Percentiles rank a stretch among this genome's conserved stretches.
Evolutionary conservation across 106 monocot genomes (phyloP).

Genomic region (Dioscorea zingiberensis): DNA sequence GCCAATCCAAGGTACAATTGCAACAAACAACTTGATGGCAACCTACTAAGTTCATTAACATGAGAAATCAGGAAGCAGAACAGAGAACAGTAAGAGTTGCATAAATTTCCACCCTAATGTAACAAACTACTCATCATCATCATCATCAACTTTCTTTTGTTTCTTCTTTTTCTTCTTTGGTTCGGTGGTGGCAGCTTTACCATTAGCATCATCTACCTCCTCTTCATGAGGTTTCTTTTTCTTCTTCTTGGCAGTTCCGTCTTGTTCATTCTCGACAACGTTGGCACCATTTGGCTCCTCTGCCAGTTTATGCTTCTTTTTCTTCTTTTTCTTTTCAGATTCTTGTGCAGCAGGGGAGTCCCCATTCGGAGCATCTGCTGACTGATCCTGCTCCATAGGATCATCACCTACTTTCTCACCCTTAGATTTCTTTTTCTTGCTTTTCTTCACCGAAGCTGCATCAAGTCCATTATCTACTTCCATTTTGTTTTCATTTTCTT

Average conservation of each 20-base stretch:
- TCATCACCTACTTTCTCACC: constrained; percentile 14
- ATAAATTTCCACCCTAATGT: too few relatives aligned
- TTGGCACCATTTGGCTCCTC: constrained; percentile 11
- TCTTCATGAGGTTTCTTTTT: constrained; percentile 35
- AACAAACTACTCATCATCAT: too few relatives aligned
- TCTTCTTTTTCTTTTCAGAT: constrained; percentile 69
- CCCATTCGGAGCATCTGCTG: constrained; percentile 12
- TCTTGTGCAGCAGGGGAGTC: constrained; percentile 32
- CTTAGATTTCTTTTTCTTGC: constrained; percentile 76
- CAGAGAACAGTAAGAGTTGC: too few relatives aligned
- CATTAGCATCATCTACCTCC: not conserved
- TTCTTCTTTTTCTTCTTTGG: too few relatives aligned
- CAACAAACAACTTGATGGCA: too few relatives aligned
- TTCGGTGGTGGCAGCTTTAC: too few relatives aligned
- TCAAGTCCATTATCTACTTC: constrained; percentile 18
- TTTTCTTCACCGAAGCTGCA: constrained; percentile 55
- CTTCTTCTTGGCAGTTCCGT: constrained; percentile 55
- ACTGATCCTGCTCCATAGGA: constrained; percentile 31
- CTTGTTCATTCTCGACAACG: constrained; percentile 25
- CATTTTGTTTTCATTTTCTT: constrained; percentile 15
- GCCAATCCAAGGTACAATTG: too few relatives aligned
- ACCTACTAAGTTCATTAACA: too few relatives aligned
- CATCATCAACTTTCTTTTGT: too few relatives aligned
- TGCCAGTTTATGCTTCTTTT: constrained; percentile 49
- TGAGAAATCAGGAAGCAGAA: too few relatives aligned